Conservation (phyloP, 2,329 filamentous ascomycete species). For the Aspergillus jensenii region DNA sequence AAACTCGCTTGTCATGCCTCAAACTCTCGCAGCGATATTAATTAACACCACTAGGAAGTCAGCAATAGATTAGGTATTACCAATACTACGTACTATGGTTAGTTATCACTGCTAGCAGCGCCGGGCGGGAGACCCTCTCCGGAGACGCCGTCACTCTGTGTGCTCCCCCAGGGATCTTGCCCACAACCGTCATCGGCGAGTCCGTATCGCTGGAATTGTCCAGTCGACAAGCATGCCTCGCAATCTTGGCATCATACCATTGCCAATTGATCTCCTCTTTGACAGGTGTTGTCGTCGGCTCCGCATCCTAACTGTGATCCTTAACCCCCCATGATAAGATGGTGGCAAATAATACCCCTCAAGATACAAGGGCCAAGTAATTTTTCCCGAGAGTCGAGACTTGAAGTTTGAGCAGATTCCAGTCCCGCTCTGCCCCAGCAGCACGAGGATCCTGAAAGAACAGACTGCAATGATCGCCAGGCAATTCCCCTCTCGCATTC, state of each 20-base stretch:
- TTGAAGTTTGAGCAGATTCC: too few species aligned
- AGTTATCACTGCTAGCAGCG: background rate
- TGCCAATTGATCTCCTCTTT: conserved; percentile 11
- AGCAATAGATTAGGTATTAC: background rate
- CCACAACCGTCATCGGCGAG: conserved; percentile 25
- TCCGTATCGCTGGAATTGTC: conserved; percentile 19
- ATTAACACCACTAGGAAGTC: background rate
- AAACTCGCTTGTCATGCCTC: conserved; percentile 10
- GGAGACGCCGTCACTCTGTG: conserved; percentile 19
- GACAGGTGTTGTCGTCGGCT: conserved; percentile 8
- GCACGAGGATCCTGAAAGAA: background rate
- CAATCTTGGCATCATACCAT: conserved; percentile 18
- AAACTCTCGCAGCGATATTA: background rate
- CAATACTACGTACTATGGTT: background rate
- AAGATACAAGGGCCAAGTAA: background rate
- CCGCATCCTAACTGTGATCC: conserved; percentile 10
- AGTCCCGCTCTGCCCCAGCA: background rate
- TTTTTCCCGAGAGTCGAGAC: background rate
- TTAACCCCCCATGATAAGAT: conserved; percentile 20
- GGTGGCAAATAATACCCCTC: conserved; percentile 14
- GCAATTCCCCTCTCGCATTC: conserved; percentile 1
- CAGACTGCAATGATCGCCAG: conserved; percentile 1
- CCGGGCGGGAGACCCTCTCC: background rate
- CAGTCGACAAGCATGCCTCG: conserved; percentile 11
- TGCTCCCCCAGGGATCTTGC: conserved; percentile 10